Conservation (phyloP, 176 grass and related monocot species). For the Phyllostachys edulis region DNA sequence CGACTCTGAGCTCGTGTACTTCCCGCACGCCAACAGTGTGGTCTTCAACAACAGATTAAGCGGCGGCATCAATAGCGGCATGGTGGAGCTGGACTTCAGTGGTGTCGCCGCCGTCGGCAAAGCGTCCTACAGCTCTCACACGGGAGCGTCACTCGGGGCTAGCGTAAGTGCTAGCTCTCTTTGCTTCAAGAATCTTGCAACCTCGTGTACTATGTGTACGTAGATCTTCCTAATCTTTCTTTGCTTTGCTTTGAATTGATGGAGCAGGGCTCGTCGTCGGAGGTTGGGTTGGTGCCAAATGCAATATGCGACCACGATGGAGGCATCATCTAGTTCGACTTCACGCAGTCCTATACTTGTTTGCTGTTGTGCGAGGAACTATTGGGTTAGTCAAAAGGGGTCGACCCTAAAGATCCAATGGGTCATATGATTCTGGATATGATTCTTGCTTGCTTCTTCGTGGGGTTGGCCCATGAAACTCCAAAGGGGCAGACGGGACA, state of each 20-base stretch:
- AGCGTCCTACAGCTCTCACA: too few species aligned
- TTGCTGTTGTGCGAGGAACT: too few species aligned
- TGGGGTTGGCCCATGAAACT: too few species aligned
- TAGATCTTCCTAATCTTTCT: background rate
- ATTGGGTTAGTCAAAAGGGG: too few species aligned
- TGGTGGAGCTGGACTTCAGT: slow-evolving; percentile 43
- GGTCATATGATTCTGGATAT: too few species aligned
- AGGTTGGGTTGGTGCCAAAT: slow-evolving; percentile 71
- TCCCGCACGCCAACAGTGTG: slow-evolving; percentile 51
- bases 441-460: too few species aligned
- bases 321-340: slow-evolving; percentile 51
- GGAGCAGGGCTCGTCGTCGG: slow-evolving; percentile 62
- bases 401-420: too few species aligned
- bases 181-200: background rate
- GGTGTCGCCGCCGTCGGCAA: background rate
- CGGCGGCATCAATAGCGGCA: background rate
- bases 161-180: slow-evolving; percentile 39
- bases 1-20: slow-evolving; percentile 37
- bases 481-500: too few species aligned
- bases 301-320: slow-evolving; percentile 29
- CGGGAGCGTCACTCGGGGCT: too few species aligned
- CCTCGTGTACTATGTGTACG: background rate
- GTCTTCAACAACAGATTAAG: slow-evolving; percentile 37
- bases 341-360: slow-evolving; percentile 21
- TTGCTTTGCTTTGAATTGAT: background rate